Evolutionary conservation across 169 alveolate species (phyloP).

Genomic region (Plasmodium cynomolgi): DNA sequence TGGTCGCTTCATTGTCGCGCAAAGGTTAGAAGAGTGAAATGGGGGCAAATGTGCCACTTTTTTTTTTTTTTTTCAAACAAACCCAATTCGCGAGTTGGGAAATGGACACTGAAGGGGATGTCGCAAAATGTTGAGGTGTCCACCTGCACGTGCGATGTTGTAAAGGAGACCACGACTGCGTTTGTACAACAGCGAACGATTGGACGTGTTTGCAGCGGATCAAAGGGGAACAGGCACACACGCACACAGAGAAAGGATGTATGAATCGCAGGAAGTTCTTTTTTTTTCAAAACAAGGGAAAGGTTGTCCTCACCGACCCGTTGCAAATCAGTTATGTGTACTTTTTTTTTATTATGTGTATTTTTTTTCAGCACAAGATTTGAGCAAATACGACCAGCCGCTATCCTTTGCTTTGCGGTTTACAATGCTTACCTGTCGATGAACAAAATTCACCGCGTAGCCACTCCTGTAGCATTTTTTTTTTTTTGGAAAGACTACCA

Average conservation of each 20-base stretch:
- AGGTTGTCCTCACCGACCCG: neutral
- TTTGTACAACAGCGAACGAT: too few relatives aligned
- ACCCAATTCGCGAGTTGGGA: neutral
- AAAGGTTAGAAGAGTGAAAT: neutral
- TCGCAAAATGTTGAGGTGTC: neutral
- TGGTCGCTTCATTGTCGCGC: constrained; percentile 2
- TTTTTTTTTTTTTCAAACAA: neutral
- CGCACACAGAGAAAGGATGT: neutral
- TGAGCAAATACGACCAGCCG: neutral
- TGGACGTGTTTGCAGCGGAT: neutral
- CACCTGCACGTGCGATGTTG: neutral
- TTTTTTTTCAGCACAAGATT: neutral
- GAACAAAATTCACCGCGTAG: neutral
- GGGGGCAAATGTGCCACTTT: neutral
- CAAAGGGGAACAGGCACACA: neutral
- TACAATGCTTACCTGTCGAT: neutral
- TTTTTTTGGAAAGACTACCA: too few relatives aligned
- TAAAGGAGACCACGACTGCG: neutral
- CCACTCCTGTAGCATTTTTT: neutral
- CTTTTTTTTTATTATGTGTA: neutral
- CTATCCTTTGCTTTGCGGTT: neutral
- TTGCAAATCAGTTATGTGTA: neutral
- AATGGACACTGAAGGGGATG: neutral
- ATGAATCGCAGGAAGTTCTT: neutral
- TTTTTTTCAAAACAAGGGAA: neutral